phyloP scores from a whole-genome alignment of 768 basidiomycete species.

The Lactifluus piperatus region DNA sequence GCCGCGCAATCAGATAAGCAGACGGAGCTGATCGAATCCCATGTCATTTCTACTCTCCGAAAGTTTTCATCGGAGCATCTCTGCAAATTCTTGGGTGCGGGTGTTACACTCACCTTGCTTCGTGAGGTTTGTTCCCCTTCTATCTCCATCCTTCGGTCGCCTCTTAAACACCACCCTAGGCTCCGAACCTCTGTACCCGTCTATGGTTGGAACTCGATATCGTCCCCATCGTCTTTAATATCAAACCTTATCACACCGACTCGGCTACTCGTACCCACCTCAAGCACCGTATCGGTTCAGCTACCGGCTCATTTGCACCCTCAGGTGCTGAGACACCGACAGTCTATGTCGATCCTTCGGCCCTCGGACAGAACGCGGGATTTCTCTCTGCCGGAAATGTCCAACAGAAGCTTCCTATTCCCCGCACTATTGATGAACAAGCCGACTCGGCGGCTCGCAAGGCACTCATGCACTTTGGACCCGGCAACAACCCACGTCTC shows the following conservation, averaged over 20 bases:
- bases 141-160: not conserved
- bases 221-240: slow-evolving; percentile 79
- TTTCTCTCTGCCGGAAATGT: slow-evolving; percentile 38
- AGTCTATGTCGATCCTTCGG: slow-evolving; percentile 52
- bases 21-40: slow-evolving; percentile 51
- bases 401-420: slow-evolving; percentile 55
- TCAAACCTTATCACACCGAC: slow-evolving; percentile 76
- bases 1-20: slow-evolving; percentile 45
- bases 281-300: slow-evolving; percentile 77
- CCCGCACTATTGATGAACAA: slow-evolving; percentile 74
- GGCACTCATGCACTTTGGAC: slow-evolving; percentile 75
- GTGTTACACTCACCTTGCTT: slow-evolving; percentile 62
- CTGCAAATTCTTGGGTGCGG: slow-evolving; percentile 81
- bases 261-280: slow-evolving; percentile 69
- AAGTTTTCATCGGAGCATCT: slow-evolving; percentile 69
- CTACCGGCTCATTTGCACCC: slow-evolving; percentile 66
- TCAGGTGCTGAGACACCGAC: slow-evolving; percentile 75
- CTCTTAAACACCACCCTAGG: slow-evolving; percentile 31
- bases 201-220: slow-evolving; percentile 80
- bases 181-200: slow-evolving; percentile 76
- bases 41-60: slow-evolving; percentile 55
- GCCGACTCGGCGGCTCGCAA: slow-evolving; percentile 83
- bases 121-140: slow-evolving; percentile 45
- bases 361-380: slow-evolving; percentile 29
- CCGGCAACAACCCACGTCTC: slow-evolving; percentile 75